Conservation (phyloP, 2,329 filamentous ascomycete genomes). For the Clarireedia sp. region DNA sequence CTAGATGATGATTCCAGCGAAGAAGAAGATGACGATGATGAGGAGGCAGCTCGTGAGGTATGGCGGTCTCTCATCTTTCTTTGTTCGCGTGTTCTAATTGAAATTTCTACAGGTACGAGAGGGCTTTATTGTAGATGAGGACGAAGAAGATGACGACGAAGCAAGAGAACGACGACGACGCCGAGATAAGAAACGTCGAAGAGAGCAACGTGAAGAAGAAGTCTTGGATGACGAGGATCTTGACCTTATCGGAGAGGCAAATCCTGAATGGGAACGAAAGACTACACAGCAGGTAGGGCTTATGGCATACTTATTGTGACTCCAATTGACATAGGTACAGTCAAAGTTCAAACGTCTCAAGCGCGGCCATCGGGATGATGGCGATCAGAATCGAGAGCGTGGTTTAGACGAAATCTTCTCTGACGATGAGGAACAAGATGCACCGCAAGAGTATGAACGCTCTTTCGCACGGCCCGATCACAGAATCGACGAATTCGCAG, state of each 20-base stretch:
- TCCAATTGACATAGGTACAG: conserved; percentile 36
- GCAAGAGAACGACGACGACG: conserved; percentile 46
- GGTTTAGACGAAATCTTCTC: conserved; percentile 91
- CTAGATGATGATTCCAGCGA: conserved; percentile 74
- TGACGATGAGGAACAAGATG: conserved; percentile 78
- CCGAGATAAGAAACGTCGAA: conserved; percentile 67
- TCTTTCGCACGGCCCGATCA: conserved; percentile 37
- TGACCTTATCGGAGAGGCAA: conserved; percentile 82
- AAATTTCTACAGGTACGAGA: conserved; percentile 61
- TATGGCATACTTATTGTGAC: neutral
- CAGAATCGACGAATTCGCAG: conserved; percentile 73
- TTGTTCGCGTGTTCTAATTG: conserved; percentile 11
- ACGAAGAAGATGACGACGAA: conserved; percentile 65
- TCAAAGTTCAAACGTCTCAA: conserved; percentile 95
- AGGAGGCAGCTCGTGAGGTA: conserved; percentile 73
- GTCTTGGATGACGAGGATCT: conserved; percentile 89
- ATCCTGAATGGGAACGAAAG: conserved; percentile 61
- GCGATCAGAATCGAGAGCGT: conserved; percentile 56
- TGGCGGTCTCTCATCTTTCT: conserved; percentile 18
- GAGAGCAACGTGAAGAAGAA: conserved; percentile 77
- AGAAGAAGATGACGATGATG: conserved; percentile 87
- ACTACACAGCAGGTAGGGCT: conserved; percentile 58
- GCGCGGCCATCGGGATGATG: conserved; percentile 74
- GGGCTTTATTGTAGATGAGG: conserved; percentile 92
- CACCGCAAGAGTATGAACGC: conserved; percentile 37